Percentiles rank a stretch among this genome's conserved stretches.
phyloP scores from a whole-genome alignment of 73 alveolate genomes.

The Paramecium pentaurelia region DNA sequence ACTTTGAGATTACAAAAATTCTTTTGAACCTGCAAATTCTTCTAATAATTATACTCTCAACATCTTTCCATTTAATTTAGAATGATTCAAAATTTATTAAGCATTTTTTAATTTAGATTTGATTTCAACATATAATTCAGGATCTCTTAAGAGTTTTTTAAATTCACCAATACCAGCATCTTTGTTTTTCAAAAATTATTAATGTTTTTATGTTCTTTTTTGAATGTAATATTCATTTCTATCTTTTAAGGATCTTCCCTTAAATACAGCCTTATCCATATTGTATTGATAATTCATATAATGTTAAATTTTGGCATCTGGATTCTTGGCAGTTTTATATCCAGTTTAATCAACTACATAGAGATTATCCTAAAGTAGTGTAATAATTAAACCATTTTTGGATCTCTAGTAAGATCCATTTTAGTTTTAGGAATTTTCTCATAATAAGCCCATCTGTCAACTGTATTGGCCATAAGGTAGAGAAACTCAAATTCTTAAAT shows the following conservation, averaged over 20 bases:
- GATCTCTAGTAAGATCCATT: constrained; percentile 30
- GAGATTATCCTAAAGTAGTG: neutral
- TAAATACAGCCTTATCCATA: constrained; percentile 6
- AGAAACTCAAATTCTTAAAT: neutral
- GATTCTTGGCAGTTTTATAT: constrained; percentile 23
- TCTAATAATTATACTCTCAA: constrained; percentile 34
- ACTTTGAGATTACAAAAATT: neutral
- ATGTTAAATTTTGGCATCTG: constrained; percentile 40
- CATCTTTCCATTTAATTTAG: constrained; percentile 46
- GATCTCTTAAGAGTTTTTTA: neutral
- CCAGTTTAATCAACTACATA: constrained; percentile 29
- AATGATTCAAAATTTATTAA: constrained; percentile 13
- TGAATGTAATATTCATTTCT: constrained; percentile 9
- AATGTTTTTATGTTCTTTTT: neutral
- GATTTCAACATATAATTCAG: constrained; percentile 40
- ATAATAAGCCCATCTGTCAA: constrained; percentile 38
- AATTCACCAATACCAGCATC: neutral
- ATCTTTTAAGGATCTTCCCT: constrained; percentile 29
- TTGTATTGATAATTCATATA: constrained; percentile 43
- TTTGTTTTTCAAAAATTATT: neutral
- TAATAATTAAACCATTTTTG: neutral
- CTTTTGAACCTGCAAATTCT: constrained; percentile 17
- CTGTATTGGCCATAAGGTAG: constrained; percentile 30
- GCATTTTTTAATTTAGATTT: constrained; percentile 36
- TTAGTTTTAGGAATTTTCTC: neutral